These are phyloP conservation scores for Salix arbutifolia DNA, from an alignment of 345 rosid genomes.

Conservation along the genomic window DNA sequence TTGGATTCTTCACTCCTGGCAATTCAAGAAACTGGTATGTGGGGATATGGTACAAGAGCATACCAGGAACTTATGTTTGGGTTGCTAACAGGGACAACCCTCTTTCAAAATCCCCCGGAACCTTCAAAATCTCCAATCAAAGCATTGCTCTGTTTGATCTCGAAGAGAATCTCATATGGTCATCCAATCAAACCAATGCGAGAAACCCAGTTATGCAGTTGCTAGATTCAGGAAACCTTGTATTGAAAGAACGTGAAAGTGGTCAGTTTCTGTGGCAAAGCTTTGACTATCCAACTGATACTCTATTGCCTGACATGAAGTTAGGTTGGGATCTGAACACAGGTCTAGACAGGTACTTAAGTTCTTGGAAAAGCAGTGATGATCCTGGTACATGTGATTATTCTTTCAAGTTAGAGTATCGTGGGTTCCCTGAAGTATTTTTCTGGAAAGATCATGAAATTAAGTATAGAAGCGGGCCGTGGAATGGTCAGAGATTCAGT, in stretches of 20 bases:
- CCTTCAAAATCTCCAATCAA: slow-evolving; percentile 36
- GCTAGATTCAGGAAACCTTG: slow-evolving; percentile 63
- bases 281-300: slow-evolving; percentile 75
- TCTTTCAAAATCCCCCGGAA: slow-evolving; percentile 43
- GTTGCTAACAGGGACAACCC: slow-evolving; percentile 84
- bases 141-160: slow-evolving; percentile 39
- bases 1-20: slow-evolving; percentile 60
- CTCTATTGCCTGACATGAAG: slow-evolving; percentile 74
- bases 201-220: slow-evolving; percentile 50
- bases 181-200: slow-evolving; percentile 41
- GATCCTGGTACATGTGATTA: slow-evolving; percentile 63
- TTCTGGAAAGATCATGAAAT: slow-evolving; percentile 26
- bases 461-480: slow-evolving; percentile 54
- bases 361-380: slow-evolving; percentile 47
- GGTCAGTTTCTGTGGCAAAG: slow-evolving; percentile 60
- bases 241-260: slow-evolving; percentile 38
- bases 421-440: slow-evolving; percentile 62
- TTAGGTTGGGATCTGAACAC: slow-evolving; percentile 65
- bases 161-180: slow-evolving; percentile 38
- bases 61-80: slow-evolving; percentile 69
- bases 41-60: slow-evolving; percentile 75
- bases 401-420: slow-evolving; percentile 46
- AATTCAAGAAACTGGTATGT: slow-evolving; percentile 53
- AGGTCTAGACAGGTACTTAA: slow-evolving; percentile 40
- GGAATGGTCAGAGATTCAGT: slow-evolving; percentile 67